Base-by-base conservation (phyloP, 2,329 filamentous ascomycete genomes). In the Colletotrichum sp. region DNA sequence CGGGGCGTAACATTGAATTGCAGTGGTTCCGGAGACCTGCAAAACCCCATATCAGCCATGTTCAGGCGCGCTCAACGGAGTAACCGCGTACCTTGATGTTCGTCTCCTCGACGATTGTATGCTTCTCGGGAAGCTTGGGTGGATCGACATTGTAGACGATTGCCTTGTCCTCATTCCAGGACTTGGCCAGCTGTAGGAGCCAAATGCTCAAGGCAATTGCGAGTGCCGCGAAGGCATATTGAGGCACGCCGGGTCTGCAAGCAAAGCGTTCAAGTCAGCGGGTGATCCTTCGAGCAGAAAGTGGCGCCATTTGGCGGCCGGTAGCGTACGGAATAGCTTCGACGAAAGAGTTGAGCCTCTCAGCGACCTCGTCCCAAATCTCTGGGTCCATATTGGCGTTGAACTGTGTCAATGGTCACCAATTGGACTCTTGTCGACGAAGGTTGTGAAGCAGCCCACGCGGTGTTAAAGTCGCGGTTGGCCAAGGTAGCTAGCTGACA, bases 1-100 rank as follows among this genome's bases (percentile, higher is more conserved):
- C 2, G 97, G 97, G 58, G 94, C 94, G 84, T 97, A 97, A 86
- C 95, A 97, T 85, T 95, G 94, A 76, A 97, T 93, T 9, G 92
- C 90, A 2, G 90, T 89, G 52, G 92, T 92, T 18, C 92, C 92
- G 2, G 91, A 83, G n/a, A 91, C 83, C 89, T 91, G 75, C 16
- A 32, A 7, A 69, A 43, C 16, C 7, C 22, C 10, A 28, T 22
- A 25, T 67, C 18, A 66, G 32, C n/a, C 3, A 61, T 27, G 9
- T 28, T 18, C 6, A 58, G 12, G 13, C 30, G 39, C n/a, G 6
- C 28, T 27, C 27, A 18, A 62, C 13, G n/a, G 8, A 15, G 7
- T 22, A n/a, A 18, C 39, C 27, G 15, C 78, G 25, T 79, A 90
- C 88, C 85, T 93, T 94, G 82, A 95, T 87, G 22, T 87, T 88